These are phyloP conservation scores for Ogataea neopini DNA, from an alignment of 805 yeast species.

Conservation along the genomic window DNA sequence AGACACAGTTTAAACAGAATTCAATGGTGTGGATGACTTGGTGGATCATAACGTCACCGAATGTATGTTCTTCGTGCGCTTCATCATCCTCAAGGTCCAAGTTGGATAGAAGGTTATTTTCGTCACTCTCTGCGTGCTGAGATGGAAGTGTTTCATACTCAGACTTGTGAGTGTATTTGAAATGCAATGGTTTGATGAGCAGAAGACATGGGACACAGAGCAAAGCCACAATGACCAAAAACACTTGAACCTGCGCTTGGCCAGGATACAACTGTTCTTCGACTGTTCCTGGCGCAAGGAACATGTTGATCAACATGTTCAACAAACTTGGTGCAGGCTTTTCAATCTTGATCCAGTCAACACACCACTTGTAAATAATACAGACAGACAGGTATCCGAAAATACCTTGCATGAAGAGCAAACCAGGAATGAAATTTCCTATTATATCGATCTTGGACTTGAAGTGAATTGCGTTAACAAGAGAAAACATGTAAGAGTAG, in stretches of 20 bases:
- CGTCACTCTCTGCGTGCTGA: slow-evolving; percentile 25
- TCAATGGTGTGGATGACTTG: slow-evolving; percentile 98
- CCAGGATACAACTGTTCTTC: slow-evolving; percentile 80
- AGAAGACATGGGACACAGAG: slow-evolving; percentile 92
- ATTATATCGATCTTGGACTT: slow-evolving; percentile 74
- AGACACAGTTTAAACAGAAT: slow-evolving; percentile 93
- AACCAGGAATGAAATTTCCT: slow-evolving; percentile 94
- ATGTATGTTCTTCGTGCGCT: slow-evolving; percentile 59
- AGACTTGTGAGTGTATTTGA: slow-evolving; percentile 49
- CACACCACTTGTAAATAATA: slow-evolving; percentile 91
- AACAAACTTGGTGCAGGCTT: slow-evolving; percentile 89
- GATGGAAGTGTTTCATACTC: slow-evolving; percentile 46
- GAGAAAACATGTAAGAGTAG: slow-evolving; percentile 81
- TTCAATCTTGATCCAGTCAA: slow-evolving; percentile 81
- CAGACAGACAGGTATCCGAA: slow-evolving; percentile 88
- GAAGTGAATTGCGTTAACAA: slow-evolving; percentile 74
- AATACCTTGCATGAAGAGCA: slow-evolving; percentile 92
- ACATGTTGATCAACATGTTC: slow-evolving; percentile 95
- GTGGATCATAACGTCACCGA: slow-evolving; percentile 94
- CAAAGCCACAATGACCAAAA: slow-evolving; percentile 73
- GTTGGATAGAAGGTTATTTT: slow-evolving; percentile 36
- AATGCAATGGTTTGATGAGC: slow-evolving; percentile 72
- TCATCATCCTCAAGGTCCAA: slow-evolving; percentile 49
- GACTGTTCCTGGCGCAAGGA: slow-evolving; percentile 85
- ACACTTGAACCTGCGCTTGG: slow-evolving; percentile 73